Percentiles rank a stretch among this genome's conserved stretches.
These are phyloP conservation scores for Fusarium illudens DNA, from an alignment of 2,329 filamentous ascomycete species.

Conservation along the genomic window DNA sequence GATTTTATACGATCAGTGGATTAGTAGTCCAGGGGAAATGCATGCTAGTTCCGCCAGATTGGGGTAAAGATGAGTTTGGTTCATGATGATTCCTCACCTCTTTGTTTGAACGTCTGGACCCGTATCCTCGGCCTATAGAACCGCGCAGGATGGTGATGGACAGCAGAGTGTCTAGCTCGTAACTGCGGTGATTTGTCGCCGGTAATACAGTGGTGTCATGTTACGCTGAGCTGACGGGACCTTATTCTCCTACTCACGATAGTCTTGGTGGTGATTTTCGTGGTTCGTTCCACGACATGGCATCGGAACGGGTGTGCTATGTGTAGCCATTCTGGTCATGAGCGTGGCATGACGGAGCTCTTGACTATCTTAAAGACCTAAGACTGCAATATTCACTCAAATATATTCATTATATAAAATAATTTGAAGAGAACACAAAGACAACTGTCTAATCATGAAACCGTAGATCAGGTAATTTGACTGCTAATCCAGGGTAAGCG, in stretches of 20 bases:
- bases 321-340: neutral
- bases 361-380: neutral
- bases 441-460: neutral
- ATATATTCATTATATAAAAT: neutral
- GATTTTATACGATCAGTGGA: neutral
- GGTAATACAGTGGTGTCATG: neutral
- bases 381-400: neutral
- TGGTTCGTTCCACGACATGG: slow-evolving; percentile 2
- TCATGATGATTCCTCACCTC: neutral
- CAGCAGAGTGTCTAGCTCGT: neutral
- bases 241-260: neutral
- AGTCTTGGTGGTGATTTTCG: neutral
- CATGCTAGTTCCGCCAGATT: neutral
- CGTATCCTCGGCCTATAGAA: neutral
- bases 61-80: neutral
- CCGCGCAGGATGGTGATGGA: neutral
- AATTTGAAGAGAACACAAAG: neutral
- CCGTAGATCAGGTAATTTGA: neutral
- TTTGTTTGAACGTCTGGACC: neutral
- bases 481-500: neutral
- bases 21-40: neutral
- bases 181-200: neutral
- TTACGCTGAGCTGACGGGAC: neutral
- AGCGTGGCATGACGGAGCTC: neutral
- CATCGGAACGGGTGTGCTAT: neutral